Conservation (phyloP, 2,329 filamentous ascomycete species). For the Botrytis aclada region DNA sequence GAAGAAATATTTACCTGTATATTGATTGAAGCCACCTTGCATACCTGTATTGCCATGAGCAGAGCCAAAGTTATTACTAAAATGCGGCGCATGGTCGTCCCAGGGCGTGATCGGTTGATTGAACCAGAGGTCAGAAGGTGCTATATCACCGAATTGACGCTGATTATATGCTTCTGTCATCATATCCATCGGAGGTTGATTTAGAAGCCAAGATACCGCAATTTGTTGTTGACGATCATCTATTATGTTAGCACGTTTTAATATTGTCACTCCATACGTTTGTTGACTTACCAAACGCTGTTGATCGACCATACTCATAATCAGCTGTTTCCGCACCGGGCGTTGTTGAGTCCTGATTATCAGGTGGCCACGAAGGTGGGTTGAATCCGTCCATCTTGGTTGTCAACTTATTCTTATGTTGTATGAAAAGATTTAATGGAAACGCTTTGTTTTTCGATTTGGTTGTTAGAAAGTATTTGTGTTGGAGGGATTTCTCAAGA, state of each 20-base stretch:
- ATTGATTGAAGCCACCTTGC: background rate
- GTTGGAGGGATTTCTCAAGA: background rate
- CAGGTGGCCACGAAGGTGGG: background rate
- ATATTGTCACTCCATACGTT: background rate
- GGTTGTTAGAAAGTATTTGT: background rate
- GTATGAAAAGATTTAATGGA: background rate
- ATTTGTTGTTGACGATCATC: background rate
- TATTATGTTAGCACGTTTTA: background rate
- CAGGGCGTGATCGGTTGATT: background rate
- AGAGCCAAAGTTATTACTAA: background rate
- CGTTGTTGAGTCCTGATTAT: background rate
- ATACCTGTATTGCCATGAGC: background rate
- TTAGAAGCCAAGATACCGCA: background rate
- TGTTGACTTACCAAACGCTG: background rate
- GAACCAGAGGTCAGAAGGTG: background rate
- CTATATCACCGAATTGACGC: background rate
- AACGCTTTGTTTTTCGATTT: background rate
- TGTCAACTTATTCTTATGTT: background rate
- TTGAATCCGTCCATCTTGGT: background rate
- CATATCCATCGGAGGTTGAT: background rate
- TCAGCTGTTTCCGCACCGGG: background rate
- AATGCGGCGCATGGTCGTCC: rapidly evolving
- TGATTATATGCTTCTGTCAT: background rate
- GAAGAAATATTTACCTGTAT: background rate
- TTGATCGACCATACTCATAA: background rate